Evolutionary conservation across 176 grass and related monocot species (phyloP).

Genomic region (Calamus simplicifolius): DNA sequence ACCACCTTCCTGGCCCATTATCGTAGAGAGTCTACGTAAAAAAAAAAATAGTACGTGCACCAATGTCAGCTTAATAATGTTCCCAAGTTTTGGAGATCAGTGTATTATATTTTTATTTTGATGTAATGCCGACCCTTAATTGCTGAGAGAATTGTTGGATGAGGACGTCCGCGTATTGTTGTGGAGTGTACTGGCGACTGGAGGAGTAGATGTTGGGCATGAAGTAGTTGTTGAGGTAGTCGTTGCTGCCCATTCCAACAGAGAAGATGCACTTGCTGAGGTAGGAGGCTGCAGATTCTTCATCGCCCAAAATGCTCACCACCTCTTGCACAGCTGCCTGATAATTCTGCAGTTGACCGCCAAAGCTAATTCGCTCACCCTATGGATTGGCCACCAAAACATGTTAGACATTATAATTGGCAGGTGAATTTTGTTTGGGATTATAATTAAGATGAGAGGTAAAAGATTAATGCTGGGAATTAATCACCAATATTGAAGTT

Average conservation of each 20-base stretch:
- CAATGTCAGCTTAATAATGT: no score
- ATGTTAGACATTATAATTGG: no score
- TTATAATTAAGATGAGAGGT: no score
- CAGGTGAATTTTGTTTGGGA: no score
- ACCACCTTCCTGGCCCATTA: conserved; percentile 78
- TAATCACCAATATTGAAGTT: no score
- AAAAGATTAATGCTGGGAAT: no score
- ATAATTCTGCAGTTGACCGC: conserved; percentile 70
- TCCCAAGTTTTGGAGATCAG: no score
- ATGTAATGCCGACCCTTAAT: conserved; percentile 24
- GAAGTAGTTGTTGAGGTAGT: conserved; percentile 99
- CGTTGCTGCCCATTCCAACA: conserved; percentile 88
- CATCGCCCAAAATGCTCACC: conserved; percentile 52
- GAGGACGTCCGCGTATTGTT: conserved; percentile 66
- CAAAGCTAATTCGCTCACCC: conserved; percentile 55
- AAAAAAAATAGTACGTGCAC: no score
- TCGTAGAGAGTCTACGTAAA: conserved; percentile 42
- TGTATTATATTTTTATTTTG: no score
- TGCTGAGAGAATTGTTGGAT: conserved; percentile 52
- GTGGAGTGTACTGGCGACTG: conserved; percentile 59
- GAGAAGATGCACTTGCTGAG: conserved; percentile 90
- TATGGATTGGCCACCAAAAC: not conserved
- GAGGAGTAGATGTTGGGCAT: conserved; percentile 61
- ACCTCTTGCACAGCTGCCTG: conserved; percentile 60
- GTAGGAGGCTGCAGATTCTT: conserved; percentile 55